Percentiles rank a stretch among this genome's conserved stretches.
These are phyloP conservation scores for Olyra latifolia DNA, from an alignment of 176 grass and related monocot genomes.

Conservation along the genomic window DNA sequence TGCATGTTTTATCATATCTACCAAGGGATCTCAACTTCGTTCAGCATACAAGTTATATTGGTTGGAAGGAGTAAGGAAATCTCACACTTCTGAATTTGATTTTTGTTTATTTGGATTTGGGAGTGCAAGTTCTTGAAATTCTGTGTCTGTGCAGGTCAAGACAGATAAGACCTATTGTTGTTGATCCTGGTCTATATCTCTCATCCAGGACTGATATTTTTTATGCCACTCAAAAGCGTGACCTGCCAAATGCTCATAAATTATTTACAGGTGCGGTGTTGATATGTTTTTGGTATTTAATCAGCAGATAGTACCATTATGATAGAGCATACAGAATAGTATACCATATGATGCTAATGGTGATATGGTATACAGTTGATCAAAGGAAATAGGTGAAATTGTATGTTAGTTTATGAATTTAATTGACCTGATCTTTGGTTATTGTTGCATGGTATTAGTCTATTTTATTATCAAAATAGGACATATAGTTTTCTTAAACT, in stretches of 20 bases:
- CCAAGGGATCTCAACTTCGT: conserved; percentile 95
- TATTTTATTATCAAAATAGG: not conserved
- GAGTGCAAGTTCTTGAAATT: conserved; percentile 26
- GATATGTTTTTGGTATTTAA: not conserved
- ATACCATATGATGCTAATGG: not conserved
- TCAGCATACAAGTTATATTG: conserved; percentile 87
- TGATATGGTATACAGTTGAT: not conserved
- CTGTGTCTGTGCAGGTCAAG: conserved; percentile 52
- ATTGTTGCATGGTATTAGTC: conserved; percentile 1
- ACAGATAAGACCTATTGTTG: conserved; percentile 79
- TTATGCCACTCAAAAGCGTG: conserved; percentile 93
- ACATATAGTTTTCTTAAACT: not conserved
- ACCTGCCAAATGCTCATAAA: conserved; percentile 73
- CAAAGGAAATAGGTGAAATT: not conserved
- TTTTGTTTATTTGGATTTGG: conserved; percentile 18
- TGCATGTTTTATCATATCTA: conserved; percentile 94
- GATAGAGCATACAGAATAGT: not conserved
- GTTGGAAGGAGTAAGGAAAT: conserved; percentile 86
- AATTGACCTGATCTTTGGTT: not conserved
- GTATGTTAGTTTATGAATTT: not conserved
- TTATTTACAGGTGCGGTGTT: conserved; percentile 69
- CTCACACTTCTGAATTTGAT: conserved; percentile 10
- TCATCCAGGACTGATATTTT: conserved; percentile 80
- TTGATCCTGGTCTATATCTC: conserved; percentile 89
- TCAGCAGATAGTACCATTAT: not conserved